Conservation (phyloP, 2,329 filamentous ascomycete species). For the Calonectria honghensis region DNA sequence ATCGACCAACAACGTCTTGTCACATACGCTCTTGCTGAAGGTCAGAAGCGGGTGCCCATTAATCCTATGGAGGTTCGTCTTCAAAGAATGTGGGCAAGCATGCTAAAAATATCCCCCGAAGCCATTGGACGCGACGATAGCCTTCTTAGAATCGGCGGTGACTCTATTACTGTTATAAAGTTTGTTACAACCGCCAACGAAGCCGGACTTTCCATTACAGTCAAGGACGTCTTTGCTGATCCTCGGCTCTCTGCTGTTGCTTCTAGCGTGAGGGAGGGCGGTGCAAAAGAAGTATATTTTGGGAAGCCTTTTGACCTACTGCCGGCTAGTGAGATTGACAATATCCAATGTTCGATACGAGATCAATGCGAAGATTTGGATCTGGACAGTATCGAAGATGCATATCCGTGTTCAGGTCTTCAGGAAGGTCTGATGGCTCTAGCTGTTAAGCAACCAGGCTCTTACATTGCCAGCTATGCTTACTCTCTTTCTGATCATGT, state of each 20-base stretch:
- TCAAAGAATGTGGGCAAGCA: slow-evolving; percentile 61
- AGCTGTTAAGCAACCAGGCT: slow-evolving; percentile 33
- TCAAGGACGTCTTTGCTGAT: slow-evolving; percentile 66
- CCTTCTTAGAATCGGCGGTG: slow-evolving; percentile 70
- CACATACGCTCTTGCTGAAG: not conserved
- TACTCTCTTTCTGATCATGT: not conserved
- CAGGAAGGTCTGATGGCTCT: slow-evolving; percentile 60
- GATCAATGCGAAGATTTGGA: not conserved
- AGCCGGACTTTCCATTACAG: slow-evolving; percentile 62
- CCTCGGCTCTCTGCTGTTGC: slow-evolving; percentile 26
- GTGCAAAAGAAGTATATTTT: not conserved
- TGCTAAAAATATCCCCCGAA: slow-evolving; percentile 56
- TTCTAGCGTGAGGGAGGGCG: slow-evolving; percentile 44
- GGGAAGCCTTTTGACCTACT: not conserved
- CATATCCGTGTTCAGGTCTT: slow-evolving; percentile 58
- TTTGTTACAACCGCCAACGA: slow-evolving; percentile 65
- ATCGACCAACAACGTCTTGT: slow-evolving; percentile 8
- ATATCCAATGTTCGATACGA: not conserved
- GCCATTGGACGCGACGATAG: slow-evolving; percentile 60
- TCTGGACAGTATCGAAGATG: not conserved
- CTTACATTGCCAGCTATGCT: slow-evolving; percentile 34
- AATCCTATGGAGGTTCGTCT: slow-evolving; percentile 47
- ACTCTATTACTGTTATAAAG: slow-evolving; percentile 70
- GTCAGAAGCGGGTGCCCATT: slow-evolving; percentile 23
- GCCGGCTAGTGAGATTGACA: not conserved